Conservation (phyloP, 805 yeast genomes). For the Teunomyces funiuensis region DNA sequence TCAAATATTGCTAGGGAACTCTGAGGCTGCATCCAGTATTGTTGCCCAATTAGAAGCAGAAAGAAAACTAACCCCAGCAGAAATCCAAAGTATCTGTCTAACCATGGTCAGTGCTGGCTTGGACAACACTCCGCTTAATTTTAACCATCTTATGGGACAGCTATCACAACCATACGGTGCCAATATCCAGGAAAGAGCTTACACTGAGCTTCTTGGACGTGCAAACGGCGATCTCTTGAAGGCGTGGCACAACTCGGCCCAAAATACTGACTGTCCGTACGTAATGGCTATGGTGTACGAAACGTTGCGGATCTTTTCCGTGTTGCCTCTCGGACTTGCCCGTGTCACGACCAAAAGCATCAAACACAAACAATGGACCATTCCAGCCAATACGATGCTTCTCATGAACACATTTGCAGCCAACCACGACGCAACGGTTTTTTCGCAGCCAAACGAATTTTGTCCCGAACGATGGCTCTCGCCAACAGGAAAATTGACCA, state of each 20-base stretch:
- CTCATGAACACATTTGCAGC: conserved; percentile 72
- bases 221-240: conserved; percentile 29
- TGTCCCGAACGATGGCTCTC: conserved; percentile 55
- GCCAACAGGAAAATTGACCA: conserved; percentile 7
- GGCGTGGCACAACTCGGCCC: conserved; percentile 35
- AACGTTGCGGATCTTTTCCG: conserved; percentile 60
- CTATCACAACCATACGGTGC: conserved; percentile 46
- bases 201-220: conserved; percentile 33
- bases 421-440: conserved; percentile 56
- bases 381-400: conserved; percentile 58
- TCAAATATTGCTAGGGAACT: conserved; percentile 18
- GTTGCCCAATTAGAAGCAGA: conserved; percentile 18
- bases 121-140: conserved; percentile 66
- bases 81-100: conserved; percentile 59
- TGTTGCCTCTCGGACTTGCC: conserved; percentile 67
- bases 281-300: conserved; percentile 61
- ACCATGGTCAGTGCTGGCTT: conserved; percentile 81
- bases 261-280: conserved; percentile 42
- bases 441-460: conserved; percentile 46
- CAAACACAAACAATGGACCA: conserved; percentile 31
- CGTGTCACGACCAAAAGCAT: conserved; percentile 56
- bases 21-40: conserved; percentile 29
- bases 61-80: conserved; percentile 28
- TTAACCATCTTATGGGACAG: conserved; percentile 61
- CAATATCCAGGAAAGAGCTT: conserved; percentile 45